phyloP scores from a whole-genome alignment of 805 yeast species.

The Wickerhamiella qilinensis region DNA sequence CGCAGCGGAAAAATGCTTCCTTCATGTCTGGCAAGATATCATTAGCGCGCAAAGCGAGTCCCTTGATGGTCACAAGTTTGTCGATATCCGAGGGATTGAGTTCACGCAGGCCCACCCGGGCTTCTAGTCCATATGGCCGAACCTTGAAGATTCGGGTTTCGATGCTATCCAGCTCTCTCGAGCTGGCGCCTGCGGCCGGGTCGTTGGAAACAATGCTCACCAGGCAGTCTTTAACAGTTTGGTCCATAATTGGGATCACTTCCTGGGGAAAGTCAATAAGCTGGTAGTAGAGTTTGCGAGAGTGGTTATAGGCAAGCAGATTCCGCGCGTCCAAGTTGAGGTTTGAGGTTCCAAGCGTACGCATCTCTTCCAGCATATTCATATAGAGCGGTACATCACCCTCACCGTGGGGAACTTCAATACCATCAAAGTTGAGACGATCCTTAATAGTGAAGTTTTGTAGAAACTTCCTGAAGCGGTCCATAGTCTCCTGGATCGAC shows the following conservation, averaged over 20 bases:
- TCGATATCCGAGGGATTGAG: constrained; percentile 89
- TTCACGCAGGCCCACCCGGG: constrained; percentile 69
- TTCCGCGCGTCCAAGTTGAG: constrained; percentile 74
- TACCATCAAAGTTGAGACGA: constrained; percentile 37
- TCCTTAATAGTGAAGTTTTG: constrained; percentile 69
- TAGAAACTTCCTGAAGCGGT: constrained; percentile 64
- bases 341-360: constrained; percentile 62
- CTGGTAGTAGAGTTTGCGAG: constrained; percentile 71
- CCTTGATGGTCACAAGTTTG: constrained; percentile 79
- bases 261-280: constrained; percentile 89
- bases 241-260: constrained; percentile 95
- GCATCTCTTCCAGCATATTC: constrained; percentile 55
- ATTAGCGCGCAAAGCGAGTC: constrained; percentile 75
- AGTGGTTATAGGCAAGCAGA: constrained; percentile 54
- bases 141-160: constrained; percentile 74
- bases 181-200: constrained; percentile 13
- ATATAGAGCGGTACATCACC: constrained; percentile 67
- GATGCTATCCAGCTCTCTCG: constrained; percentile 40
- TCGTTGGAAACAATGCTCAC: constrained; percentile 28
- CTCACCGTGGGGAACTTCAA: constrained; percentile 27
- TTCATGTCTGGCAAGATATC: constrained; percentile 96
- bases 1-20: constrained; percentile 88
- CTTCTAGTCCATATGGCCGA: constrained; percentile 72
- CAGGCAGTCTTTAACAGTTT: constrained; percentile 79
- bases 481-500: constrained; percentile 73